Percentiles rank a stretch among this genome's conserved stretches.
phyloP scores from a whole-genome alignment of 768 basidiomycete genomes.

The Rhizopogon sp. region DNA sequence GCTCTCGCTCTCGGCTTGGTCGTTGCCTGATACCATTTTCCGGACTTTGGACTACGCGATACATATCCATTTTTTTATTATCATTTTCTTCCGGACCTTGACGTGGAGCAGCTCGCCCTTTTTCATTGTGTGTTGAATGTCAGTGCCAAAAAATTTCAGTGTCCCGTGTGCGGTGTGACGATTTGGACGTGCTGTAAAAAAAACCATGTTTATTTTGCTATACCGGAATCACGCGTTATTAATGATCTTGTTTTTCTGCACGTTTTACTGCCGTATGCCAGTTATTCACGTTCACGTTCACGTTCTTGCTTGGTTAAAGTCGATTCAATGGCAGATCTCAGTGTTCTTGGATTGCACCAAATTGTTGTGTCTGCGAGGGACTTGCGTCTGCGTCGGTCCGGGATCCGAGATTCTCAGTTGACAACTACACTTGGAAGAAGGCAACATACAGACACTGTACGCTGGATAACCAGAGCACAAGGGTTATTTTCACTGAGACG shows the following conservation, averaged over 20 bases:
- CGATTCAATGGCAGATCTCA: no score
- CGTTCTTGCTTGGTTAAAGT: no score
- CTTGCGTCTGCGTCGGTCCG: no score
- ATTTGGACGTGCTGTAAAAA: neutral
- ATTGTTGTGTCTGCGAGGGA: no score
- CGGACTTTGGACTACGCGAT: neutral
- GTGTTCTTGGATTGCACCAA: no score
- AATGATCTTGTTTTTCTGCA: neutral
- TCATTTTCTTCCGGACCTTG: neutral
- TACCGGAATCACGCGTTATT: neutral
- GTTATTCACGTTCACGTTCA: no score
- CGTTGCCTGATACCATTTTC: conserved; percentile 14
- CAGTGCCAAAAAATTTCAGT: neutral
- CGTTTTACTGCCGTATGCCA: no score
- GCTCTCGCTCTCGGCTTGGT: conserved; percentile 22
- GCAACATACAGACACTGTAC: no score
- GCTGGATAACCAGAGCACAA: no score
- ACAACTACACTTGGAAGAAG: no score
- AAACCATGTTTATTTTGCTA: neutral
- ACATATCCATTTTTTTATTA: neutral
- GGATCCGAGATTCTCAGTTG: no score
- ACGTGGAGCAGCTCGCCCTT: neutral
- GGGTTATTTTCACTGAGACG: no score
- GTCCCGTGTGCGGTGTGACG: neutral
- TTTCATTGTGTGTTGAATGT: neutral